Conservation (phyloP, 2,329 filamentous ascomycete genomes). For the Stagonosporopsis vannaccii region DNA sequence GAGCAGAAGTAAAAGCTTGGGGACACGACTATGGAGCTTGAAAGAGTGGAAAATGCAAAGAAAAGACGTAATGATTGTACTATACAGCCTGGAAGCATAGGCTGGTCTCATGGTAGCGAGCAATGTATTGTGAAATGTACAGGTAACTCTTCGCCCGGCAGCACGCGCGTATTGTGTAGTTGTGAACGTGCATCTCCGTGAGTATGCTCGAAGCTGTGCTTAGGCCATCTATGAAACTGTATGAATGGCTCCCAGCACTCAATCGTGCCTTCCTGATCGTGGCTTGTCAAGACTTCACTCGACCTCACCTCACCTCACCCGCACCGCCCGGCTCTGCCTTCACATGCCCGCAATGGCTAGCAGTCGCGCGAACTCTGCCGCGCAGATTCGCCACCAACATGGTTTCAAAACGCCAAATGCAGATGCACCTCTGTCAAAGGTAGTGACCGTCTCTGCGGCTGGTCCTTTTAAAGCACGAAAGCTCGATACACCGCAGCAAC, state of each 20-base stretch:
- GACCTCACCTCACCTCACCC: conserved; percentile 5
- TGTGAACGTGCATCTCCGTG: background rate
- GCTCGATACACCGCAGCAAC: conserved; percentile 1
- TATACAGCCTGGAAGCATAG: background rate
- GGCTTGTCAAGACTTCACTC: background rate
- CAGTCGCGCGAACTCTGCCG: background rate
- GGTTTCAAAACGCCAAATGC: background rate
- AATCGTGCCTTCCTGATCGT: conserved; percentile 1
- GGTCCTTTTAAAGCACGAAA: conserved; percentile 33
- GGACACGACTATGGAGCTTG: background rate
- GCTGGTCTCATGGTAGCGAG: background rate
- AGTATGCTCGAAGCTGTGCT: background rate
- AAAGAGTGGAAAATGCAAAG: background rate
- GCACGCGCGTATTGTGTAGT: background rate
- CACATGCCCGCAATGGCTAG: background rate
- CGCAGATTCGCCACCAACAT: background rate
- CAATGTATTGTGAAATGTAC: conserved; percentile 1
- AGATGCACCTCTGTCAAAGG: conserved; percentile 2
- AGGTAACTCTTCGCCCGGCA: background rate
- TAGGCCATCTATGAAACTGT: background rate
- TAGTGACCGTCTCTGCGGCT: conserved; percentile 30
- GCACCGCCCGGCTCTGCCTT: background rate
- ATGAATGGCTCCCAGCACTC: background rate
- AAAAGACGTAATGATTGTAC: conserved; percentile 4
- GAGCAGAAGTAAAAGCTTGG: conserved; percentile 27